A percentile compares a stretch with the other conserved stretches of the same genome.
phyloP scores from a whole-genome alignment of 441 rosid genomes.

The Erodium chrysanthum region DNA sequence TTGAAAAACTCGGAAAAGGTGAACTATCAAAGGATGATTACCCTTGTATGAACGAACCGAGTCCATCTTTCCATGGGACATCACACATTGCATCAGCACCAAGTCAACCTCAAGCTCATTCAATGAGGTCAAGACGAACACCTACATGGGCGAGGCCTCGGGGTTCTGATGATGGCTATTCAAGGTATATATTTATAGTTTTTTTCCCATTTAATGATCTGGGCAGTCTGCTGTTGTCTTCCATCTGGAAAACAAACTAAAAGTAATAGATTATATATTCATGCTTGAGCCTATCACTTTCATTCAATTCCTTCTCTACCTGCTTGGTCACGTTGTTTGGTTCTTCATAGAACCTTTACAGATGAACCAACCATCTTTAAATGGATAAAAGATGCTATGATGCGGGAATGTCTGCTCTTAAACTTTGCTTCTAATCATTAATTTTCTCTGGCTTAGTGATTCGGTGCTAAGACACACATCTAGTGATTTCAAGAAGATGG shows the following conservation, averaged over 20 bases:
- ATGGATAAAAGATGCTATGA: neutral
- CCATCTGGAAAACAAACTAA: neutral
- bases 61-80: conserved; percentile 46
- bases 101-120: conserved; percentile 45
- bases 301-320: neutral
- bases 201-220: conserved; percentile 8
- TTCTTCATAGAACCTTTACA: neutral
- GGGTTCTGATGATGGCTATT: conserved; percentile 83
- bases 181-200: conserved; percentile 41
- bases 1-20: conserved; percentile 65
- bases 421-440: neutral
- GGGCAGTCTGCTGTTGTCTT: neutral
- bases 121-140: conserved; percentile 86
- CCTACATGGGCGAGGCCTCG: conserved; percentile 91
- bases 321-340: neutral
- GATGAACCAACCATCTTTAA: neutral
- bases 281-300: neutral
- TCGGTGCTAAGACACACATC: conserved; percentile 63
- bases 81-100: conserved; percentile 34
- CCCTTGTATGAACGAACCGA: conserved; percentile 73
- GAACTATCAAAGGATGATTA: conserved; percentile 73
- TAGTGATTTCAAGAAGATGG: conserved; percentile 84
- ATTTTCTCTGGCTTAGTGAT: conserved; percentile 37
- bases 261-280: neutral
- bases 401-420: neutral